Conservation (phyloP, 306 rosid species). For the Cucumis melo region DNA sequence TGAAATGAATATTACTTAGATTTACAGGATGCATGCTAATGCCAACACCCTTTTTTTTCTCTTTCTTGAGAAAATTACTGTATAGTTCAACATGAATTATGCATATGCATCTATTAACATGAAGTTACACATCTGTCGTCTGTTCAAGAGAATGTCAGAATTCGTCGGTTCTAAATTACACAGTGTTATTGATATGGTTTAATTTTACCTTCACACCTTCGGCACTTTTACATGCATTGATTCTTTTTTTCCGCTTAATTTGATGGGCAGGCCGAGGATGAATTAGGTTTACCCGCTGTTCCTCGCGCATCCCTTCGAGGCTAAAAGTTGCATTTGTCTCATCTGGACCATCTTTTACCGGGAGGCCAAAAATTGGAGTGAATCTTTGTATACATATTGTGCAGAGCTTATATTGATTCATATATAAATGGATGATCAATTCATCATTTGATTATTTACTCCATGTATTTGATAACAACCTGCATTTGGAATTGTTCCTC, state of each 20-base stretch:
- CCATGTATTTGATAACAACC: neutral
- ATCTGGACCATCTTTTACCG: neutral
- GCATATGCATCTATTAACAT: neutral
- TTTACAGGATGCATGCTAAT: neutral
- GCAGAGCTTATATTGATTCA: constrained; percentile 24
- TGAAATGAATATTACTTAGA: neutral
- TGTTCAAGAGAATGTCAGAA: neutral
- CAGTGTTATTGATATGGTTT: neutral
- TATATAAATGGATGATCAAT: neutral
- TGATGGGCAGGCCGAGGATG: constrained; percentile 56
- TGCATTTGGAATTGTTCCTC: constrained; percentile 2
- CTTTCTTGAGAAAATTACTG: neutral
- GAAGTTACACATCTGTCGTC: neutral
- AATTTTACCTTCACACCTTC: neutral
- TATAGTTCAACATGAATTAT: neutral
- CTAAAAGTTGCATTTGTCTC: constrained; percentile 15
- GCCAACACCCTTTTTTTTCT: neutral
- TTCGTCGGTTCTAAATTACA: neutral
- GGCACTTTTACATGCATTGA: neutral
- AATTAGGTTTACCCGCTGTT: constrained; percentile 84
- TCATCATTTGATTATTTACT: neutral
- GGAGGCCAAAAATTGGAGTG: constrained; percentile 1
- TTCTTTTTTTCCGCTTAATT: neutral
- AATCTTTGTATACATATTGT: constrained; percentile 37
- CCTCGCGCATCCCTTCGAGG: constrained; percentile 77